Evolutionary conservation across 257 asterid species (phyloP), one percentile per base, ranked within the genome.

Genomic region (Paraleonurus japonicus): DNA sequence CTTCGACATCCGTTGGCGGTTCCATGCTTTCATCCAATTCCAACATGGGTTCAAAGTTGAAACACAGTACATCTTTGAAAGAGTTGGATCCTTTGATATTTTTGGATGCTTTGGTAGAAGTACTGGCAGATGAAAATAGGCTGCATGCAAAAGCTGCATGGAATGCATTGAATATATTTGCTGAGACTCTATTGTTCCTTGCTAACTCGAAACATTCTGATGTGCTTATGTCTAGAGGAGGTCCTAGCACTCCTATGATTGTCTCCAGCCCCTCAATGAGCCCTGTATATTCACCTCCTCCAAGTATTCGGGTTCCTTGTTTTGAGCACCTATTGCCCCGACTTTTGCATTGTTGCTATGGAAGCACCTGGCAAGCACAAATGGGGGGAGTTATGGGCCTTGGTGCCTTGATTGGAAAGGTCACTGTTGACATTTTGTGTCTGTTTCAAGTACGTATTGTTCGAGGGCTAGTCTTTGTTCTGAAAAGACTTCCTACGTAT

Each of bases 261-360:
- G 99, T 92, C 72, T 89, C 99, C 81, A 95, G 99, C 80, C 99
- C 99, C 74, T 92, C 99, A 66, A 88, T 92, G 96, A 95, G 94
- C 88, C 99, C 96, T 51, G 92, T 89, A 50, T 92, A 95, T 87
- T 88, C 97, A 76, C 97, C 99, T 72, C 99, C 96, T 73, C 99
- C 98, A 16, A 89, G 92, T 70, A 94, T 92, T 24, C 93, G 97
- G 72, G 87, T 95, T 77, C 94, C 93, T 63, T 90, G 96, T 75
- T 95, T 95, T 85, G 99, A 95, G 80, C 99, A 92, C 78, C 96
- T 95, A 85, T 75, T 95, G 71, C 99, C 98, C 30, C 88, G 98
- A 24, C 96, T 95, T 71, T 67, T 95, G 71, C 99, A 95, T 81
- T 95, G 97, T 78, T 95, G 99, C 77, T 88, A 84, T 66, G 97